Base-by-base conservation (phyloP, 306 rosid genomes). In the Prunus mume region DNA sequence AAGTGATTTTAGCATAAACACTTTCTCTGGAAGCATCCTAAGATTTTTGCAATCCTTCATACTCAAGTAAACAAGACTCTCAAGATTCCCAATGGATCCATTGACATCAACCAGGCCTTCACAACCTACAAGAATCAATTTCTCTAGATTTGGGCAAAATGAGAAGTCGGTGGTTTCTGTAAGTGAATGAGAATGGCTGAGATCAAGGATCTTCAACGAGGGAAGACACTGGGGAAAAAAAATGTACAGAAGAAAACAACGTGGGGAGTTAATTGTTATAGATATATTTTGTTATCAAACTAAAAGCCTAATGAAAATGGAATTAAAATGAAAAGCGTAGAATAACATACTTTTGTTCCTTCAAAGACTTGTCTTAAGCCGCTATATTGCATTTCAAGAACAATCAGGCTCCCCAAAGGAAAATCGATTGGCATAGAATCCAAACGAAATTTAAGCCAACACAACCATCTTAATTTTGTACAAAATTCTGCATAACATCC, bases 331-430 rank as follows among this genome's bases (percentile, higher is more conserved):
- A 61, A 12, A 27, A 6, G 32, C 0, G 32, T 22, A 60, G 38
- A 67, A 32, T 22, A 20, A 66, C 52, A 20, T 66, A 41, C 71
- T 41, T 41, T 66, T n/a, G 52, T 66, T 41, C 54, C 54, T 2
- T 66, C 12, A 3, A 3, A 43, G 5, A 66, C 27, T 43, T 12
- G 32, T 43, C 24, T 41, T 19, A 75, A 15, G 22, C 54, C 13
- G 72, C 55, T 75, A 3, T 75, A 6, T 24, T 15, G 70, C 79
- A 75, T 75, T 28, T 75, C 65, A 65, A 75, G 46, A 22, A 34
- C 65, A 51, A 75, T 62, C 6, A 75, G n/a, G 20, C 63, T 51
- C 20, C 3, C 65, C 32, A 20, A 47, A 32, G 45, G 60, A 20
- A 75, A 75, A n/a, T 12, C 46, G 30, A 8, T 34, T 5, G 79